Base-by-base conservation (phyloP, 495 filamentous ascomycete genomes). In the Aspergillus ellipticus region DNA sequence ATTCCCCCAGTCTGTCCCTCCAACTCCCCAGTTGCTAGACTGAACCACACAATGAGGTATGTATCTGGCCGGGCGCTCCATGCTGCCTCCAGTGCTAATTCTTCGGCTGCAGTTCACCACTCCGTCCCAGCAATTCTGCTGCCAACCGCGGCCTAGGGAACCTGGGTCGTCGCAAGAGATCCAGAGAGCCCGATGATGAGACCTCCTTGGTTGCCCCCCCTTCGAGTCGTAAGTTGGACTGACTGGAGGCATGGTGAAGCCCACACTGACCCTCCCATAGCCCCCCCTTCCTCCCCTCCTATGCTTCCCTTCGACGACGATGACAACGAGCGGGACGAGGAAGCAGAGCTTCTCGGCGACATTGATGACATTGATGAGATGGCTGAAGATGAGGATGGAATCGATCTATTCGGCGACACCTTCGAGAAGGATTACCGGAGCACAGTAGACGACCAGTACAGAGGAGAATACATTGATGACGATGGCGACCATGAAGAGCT, bases 351-450 rank as follows among this genome's bases (percentile, higher is more conserved):
- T 6, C 77, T 86, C 42, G 85, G 80, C 45, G 91, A 96, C 63
- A 84, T 97, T 60, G 92, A 97, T 53, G 95, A 99, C 63, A 82
- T 90, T 43, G 95, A 97, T 60, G 95, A 99, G 70, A 84, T 92
- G 84, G 95, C 92, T 10, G 95, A 97, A 69, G 94, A 97, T 63
- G 89, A 94, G 62, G 89, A 87, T 42, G 89, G 89, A 16, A 96
- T 97, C 61, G 93, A 99, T 73, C 82, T 99, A 22, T 97, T 97
- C 65, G 88, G 80, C 29, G 89, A 95, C 60, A 88, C 90, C 57
- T 96, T 92, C 70, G 90, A 96, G 71, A 79, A 80, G 54, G 92
- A 97, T 72, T 96, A 97, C 70, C 76, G 78, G 50, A 75, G 62
- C 74, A 37, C 78, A 73, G 43, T 81, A 81, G 56, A 82, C 76